Evolutionary conservation across 1,284 basidiomycete genomes (phyloP), one percentile per base, ranked within the genome.

Genomic region (Apiotrichum akiyoshidainum): DNA sequence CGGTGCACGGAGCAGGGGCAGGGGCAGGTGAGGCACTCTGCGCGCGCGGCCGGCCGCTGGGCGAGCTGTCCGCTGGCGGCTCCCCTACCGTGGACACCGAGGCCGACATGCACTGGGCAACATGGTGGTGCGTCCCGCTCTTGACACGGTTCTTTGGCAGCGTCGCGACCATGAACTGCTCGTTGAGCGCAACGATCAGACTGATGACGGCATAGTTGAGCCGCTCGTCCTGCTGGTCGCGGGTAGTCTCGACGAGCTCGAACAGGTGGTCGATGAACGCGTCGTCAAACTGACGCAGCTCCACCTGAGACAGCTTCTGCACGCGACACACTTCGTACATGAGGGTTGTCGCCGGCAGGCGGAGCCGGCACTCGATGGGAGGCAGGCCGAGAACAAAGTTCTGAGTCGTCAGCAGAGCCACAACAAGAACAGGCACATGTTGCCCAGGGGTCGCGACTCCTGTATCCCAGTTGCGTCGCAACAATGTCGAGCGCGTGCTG

Each of bases 171-270:
- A 99, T 98, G 79, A 96, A 98, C 76, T 99, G 95, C 77, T 99
- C 95, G 72, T 98, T 98, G 42, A 99, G 82, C 0, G 95, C 89
- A 44, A 92, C 92, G 64, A 97, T 87, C 44, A 97, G 82, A 72
- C 92, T 93, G 74, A 97, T 93, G 35, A 96, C 86, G 1, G 89
- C 87, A 73, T 97, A 97, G 71, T 96, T 97, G 75, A 96, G 87
- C 0, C 86, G 84, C 64, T 99, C 96, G 69, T 98, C 94, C 17
- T 87, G 85, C 77, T 90, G 85, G 64, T 88, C 83, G 48, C 92
- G 82, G 0, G 96, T 97, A 66, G 89, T 86, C 73, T 99, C 95
- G 40, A 99, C 91, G 42, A 98, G 83, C 60, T 96, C 90, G 68
- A 97, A 97, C 42, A 99, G 79, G 68, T 89, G 86, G 64, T 93